Base-by-base conservation (phyloP, 2,329 filamentous ascomycete genomes). In the Ampelomyces quisqualis region DNA sequence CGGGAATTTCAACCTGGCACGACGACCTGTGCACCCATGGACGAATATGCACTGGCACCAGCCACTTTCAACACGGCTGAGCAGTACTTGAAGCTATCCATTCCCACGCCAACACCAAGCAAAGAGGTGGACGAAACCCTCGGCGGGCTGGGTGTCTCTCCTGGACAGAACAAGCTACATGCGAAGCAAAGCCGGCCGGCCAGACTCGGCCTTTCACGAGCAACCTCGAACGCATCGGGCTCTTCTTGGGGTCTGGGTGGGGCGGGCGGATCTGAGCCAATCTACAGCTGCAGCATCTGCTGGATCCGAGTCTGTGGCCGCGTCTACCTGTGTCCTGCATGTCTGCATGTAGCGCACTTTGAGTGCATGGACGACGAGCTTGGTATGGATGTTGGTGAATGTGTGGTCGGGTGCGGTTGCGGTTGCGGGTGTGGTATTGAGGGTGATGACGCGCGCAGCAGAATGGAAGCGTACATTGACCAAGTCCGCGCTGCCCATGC, bases 321-420 rank as follows among this genome's bases (percentile, higher is more conserved):
- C 13, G 67, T 69, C 39, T 59, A 61, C 20, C 50, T 67, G 1
- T 70, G 67, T 27, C 62, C 62, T 1, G 49, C 57, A 2, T 70
- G 67, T 40, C 62, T 64, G 7, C 64, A 68, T 27, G 55, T 68
- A 8, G 64, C 65, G 7, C 67, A 70, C 38, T 64, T 64, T 34
- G 58, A 57, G n/a, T 68, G 65, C 49, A 60, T 68, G 49, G 51
- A 53, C 22, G 47, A 58, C 18, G 53, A 56, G 23, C 33, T 58
- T 2, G 48, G 50, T 10, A 46, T 51, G 28, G 58, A 58, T 4
- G 57, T 60, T 21, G 54, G 53, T 9, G 61, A 62, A 34, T 67
- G 64, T 37, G 55, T 60, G 3, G 63, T 64, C 7, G 58, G 58
- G 1, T 60, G 62, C 30, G 53, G 54, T 4, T 61, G 62, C 30